Evolutionary conservation across 2,329 filamentous ascomycete species (phyloP).

Genomic region (Aspergillus melleus): DNA sequence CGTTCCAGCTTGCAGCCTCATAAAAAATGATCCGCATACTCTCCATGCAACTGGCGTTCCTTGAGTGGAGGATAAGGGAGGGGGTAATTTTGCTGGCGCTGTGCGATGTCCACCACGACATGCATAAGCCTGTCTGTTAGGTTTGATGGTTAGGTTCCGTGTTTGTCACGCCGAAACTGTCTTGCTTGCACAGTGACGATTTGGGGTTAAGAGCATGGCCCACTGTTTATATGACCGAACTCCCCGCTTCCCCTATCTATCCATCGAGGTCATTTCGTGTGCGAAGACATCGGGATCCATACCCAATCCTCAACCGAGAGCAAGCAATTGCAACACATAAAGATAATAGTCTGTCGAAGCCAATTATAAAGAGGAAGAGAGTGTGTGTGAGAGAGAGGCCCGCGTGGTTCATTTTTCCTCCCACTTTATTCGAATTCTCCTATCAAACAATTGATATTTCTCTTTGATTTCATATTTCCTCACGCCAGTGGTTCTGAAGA

Average conservation of each 20-base stretch:
- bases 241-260: slow-evolving; percentile 39
- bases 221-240: slow-evolving; percentile 40
- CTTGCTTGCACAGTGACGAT: slow-evolving; percentile 18
- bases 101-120: slow-evolving; percentile 32
- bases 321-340: neutral
- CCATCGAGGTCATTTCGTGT: slow-evolving; percentile 17
- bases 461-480: neutral
- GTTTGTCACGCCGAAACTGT: slow-evolving; percentile 29
- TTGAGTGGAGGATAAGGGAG: slow-evolving; percentile 35
- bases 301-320: neutral
- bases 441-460: slow-evolving; percentile 10
- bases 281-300: slow-evolving; percentile 3
- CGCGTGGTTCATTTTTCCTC: neutral
- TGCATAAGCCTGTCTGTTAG: slow-evolving; percentile 41
- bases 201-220: slow-evolving; percentile 27
- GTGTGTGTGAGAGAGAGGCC: neutral
- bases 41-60: slow-evolving; percentile 29
- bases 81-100: slow-evolving; percentile 35
- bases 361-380: slow-evolving; percentile 6
- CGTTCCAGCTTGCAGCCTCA: slow-evolving; percentile 49
- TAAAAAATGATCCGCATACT: slow-evolving; percentile 41
- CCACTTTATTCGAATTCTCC: neutral
- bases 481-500: slow-evolving; percentile 10
- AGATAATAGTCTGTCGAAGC: neutral
- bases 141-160: slow-evolving; percentile 40